Base-by-base conservation (phyloP, 1,284 basidiomycete species). In the Sporisorium graminicola region DNA sequence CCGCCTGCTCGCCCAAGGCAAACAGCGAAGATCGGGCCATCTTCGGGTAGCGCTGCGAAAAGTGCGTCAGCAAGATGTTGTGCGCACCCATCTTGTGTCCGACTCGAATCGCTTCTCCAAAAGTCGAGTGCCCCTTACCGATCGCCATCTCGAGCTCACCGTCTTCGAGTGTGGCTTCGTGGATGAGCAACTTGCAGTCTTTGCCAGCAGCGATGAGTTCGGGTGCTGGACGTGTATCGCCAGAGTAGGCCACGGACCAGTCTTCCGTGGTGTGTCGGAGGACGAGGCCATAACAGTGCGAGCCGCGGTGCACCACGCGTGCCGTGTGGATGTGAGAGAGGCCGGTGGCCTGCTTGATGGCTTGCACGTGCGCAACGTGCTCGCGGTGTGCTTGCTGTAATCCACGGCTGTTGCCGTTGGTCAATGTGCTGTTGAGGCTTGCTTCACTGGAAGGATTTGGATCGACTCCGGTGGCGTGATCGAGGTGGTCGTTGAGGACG, bases 11-110 rank as follows among this genome's bases (percentile, higher is more conserved):
- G 47, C 55, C 54, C 57, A 59, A 44, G 2, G 61, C 65, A 22
- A 59, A 67, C 24, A 64, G 63, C 44, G 65, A 60, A 27, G 50
- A 88, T 46, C 89, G 88, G 1, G 93, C 92, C 81, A 95, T 88
- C 81, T 93, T 94, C 14, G 95, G 94, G 86, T 97, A 97, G 13
- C 95, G 91, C 61, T 94, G 93, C 13, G 94, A 97, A 86, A 98
- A 98, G 86, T 98, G 95, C 2, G 95, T 98, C 26, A 98, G 89
- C 37, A 98, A 89, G 26, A 94, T 88, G 76, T 94, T 91, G 63
- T 90, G 87, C 0, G 94, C 94, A 8, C 89, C 88, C 94, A 96
- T 95, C 51, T 72, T 44, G n/a, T 60, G 58, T 2, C 91, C 95
- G 27, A 94, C 89, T 18, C 90, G 89, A 44, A 97, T 89, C 0